Evolutionary conservation across 106 monocot genomes (phyloP), one percentile per base, ranked within the genome.

Genomic region (Dioscorea zingiberensis): DNA sequence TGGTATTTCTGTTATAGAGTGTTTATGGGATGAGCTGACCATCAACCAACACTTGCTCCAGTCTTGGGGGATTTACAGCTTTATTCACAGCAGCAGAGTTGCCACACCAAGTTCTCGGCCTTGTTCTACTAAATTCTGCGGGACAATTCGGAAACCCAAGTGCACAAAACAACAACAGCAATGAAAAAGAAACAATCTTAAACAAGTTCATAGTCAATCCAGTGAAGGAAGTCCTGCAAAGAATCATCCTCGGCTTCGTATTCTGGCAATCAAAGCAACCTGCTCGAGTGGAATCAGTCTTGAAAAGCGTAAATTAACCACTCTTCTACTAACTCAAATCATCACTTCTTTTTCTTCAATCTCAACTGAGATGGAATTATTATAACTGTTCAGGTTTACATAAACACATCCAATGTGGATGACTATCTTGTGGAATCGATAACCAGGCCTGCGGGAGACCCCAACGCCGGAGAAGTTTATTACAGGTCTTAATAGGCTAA

Each of bases 181-280:
- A 64, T 8, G 70, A 67, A 15, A 81, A 83, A 54, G 80, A 76
- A 48, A 63, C 64, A 9, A 30, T 55, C 7, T 15, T 88, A 68
- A 51, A 72, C 48, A 86, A 83, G 62, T 81, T 69, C 47, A 4
- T 95, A 28, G 7, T 97, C 59, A 92, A 86, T 2, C 92, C 97
- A 30, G 17, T 97, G 73, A 91, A 97, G 70, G 81, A 92, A 51
- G 81, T 75, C 4, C 46, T 92, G n/a, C 97, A 92, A 51, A 64
- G 86, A 17, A 76, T 92, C 25, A 70, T 82, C 27, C 88, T 97
- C 21, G 73, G 84, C 24, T 72, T 97, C 77, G 66, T 97, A 14
- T 97, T 97, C 71, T 97, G 91, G 97, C 97, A 97, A 83, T 64
- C 88, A 44, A 97, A 92, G 77, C 91, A 92, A 75, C 97, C 97